phyloP scores from a whole-genome alignment of 352 stramenopile species.

The Pythium scleroteichum region DNA sequence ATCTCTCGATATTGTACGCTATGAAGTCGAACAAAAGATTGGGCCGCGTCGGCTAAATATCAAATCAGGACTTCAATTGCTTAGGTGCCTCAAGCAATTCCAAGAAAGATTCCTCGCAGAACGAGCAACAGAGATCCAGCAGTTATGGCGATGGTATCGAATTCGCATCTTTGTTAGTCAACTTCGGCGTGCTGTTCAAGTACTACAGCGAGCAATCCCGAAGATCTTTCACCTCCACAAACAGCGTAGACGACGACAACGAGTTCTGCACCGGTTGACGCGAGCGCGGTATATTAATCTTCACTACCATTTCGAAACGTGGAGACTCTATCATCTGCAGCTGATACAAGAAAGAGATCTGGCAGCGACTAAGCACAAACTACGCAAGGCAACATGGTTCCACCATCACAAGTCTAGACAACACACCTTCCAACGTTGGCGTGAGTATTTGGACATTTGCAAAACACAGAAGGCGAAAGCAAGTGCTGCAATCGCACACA shows the following conservation, averaged over 20 bases:
- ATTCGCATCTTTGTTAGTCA: conserved; percentile 2
- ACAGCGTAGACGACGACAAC: conserved; percentile 10
- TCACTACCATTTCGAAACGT: conserved; percentile 16
- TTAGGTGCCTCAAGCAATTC: conserved; percentile 4
- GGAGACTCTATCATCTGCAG: conserved; percentile 24
- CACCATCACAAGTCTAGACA: conserved; percentile 30
- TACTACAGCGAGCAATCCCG: conserved; percentile 20
- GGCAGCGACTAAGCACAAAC: conserved; percentile 20
- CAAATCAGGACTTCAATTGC: conserved; percentile 1
- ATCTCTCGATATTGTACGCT: conserved; percentile 2
- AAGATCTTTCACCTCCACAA: conserved; percentile 16
- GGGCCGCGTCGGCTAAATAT: conserved; percentile 14
- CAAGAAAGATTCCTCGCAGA: background rate
- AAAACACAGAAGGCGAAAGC: background rate
- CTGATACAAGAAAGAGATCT: conserved; percentile 19
- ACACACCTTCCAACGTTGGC: conserved; percentile 13
- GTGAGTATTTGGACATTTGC: background rate
- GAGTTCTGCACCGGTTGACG: conserved; percentile 25
- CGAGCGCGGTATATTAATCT: conserved; percentile 16
- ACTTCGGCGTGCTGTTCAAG: conserved; percentile 6
- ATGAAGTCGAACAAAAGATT: conserved; percentile 5
- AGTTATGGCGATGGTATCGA: conserved; percentile 18
- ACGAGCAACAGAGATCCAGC: conserved; percentile 19
- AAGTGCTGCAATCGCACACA: background rate
- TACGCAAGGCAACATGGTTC: conserved; percentile 27